These are phyloP conservation scores for Schizopora paradoxa DNA, from an alignment of 1,284 basidiomycete species.

Conservation along the genomic window DNA sequence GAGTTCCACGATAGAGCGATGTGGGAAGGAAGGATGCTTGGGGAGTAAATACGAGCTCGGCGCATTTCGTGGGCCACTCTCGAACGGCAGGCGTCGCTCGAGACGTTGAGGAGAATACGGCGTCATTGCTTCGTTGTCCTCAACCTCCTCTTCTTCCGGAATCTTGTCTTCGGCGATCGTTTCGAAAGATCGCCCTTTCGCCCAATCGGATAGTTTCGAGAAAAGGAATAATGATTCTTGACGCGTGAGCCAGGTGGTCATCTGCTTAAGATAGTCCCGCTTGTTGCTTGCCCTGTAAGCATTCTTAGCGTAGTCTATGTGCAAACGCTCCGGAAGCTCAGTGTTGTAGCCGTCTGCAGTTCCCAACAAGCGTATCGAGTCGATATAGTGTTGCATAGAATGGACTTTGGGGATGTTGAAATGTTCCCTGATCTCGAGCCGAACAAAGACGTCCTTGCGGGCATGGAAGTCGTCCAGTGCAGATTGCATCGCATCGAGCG, in stretches of 20 bases:
- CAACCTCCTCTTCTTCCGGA: neutral
- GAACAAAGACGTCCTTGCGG: constrained; percentile 16
- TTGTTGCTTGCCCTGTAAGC: constrained; percentile 30
- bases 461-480: constrained; percentile 27
- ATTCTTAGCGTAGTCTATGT: constrained; percentile 31
- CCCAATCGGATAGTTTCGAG: too few relatives aligned
- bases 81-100: too few relatives aligned
- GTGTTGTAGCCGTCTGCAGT: constrained; percentile 29
- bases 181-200: neutral
- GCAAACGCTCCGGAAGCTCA: constrained; percentile 27
- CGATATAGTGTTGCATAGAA: constrained; percentile 27
- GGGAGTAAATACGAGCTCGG: neutral
- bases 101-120: too few relatives aligned
- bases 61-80: neutral
- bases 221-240: too few relatives aligned
- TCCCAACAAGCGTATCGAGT: constrained; percentile 26
- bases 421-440: constrained; percentile 1
- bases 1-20: neutral
- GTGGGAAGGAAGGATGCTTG: neutral
- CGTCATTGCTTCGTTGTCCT: too few relatives aligned
- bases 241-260: constrained; percentile 22
- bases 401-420: constrained; percentile 24
- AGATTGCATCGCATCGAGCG: constrained; percentile 21
- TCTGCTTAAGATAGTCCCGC: constrained; percentile 20
- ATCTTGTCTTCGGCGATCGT: neutral